Percentiles rank a stretch among this genome's conserved stretches.
Evolutionary conservation across 179 eudicot genomes (phyloP).

Genomic region (Beta macrorhiza): DNA sequence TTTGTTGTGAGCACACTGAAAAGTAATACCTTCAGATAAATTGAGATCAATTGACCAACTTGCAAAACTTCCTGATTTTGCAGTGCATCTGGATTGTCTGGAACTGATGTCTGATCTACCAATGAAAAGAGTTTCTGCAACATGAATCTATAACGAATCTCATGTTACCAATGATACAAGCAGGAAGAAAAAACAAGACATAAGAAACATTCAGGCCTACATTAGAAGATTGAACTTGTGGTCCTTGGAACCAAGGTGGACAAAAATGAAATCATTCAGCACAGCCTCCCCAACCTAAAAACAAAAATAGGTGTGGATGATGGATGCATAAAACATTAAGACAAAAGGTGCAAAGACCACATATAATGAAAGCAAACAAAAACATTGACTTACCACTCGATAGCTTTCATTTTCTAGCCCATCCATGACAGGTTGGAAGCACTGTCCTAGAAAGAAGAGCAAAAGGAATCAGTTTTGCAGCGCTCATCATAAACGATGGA

Average conservation of each 20-base stretch:
- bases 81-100: slow-evolving; percentile 88
- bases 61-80: slow-evolving; percentile 89
- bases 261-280: slow-evolving; percentile 72
- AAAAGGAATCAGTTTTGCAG: slow-evolving; percentile 10
- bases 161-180: slow-evolving; percentile 19
- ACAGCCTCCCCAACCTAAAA: slow-evolving; percentile 85
- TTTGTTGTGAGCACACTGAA: not conserved
- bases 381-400: slow-evolving; percentile 57
- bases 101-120: slow-evolving; percentile 83
- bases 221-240: slow-evolving; percentile 91
- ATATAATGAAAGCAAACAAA: not conserved
- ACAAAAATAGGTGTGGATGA: slow-evolving; percentile 3
- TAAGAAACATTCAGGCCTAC: slow-evolving; percentile 42
- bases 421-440: slow-evolving; percentile 74
- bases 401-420: slow-evolving; percentile 66
- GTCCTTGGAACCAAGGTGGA: slow-evolving; percentile 76
- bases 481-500: not conserved
- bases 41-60: slow-evolving; percentile 80
- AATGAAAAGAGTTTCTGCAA: slow-evolving; percentile 95
- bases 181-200: slow-evolving; percentile 7
- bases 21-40: slow-evolving; percentile 75
- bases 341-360: not conserved
- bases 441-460: slow-evolving; percentile 54
- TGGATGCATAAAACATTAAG: slow-evolving; percentile 17
- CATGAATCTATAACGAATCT: slow-evolving; percentile 61